Evolutionary conservation across 108 stramenopile genomes (phyloP).

Genomic region (Pseudonitzschia multiseries): DNA sequence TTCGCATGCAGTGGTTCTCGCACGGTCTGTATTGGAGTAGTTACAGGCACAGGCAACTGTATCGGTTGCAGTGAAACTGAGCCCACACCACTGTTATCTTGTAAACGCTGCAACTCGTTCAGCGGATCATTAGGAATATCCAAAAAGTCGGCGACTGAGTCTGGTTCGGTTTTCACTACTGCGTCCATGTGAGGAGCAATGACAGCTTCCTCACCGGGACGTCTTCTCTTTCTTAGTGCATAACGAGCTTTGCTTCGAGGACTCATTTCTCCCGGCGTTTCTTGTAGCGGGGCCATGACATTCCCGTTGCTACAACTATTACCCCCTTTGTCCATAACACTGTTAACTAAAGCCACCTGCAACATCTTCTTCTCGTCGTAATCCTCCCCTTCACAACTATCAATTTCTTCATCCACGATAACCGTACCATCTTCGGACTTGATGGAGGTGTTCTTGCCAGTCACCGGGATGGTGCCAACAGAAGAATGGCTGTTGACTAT

Average conservation of each 20-base stretch:
- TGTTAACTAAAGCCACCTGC: constrained; percentile 66
- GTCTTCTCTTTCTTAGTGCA: constrained; percentile 35
- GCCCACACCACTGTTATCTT: neutral
- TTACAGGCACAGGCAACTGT: constrained; percentile 8
- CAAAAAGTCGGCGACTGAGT: neutral
- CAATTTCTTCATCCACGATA: constrained; percentile 68
- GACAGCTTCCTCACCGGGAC: constrained; percentile 22
- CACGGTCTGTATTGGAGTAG: neutral
- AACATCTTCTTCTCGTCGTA: constrained; percentile 54
- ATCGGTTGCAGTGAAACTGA: neutral
- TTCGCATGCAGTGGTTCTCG: constrained; percentile 9
- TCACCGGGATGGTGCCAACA: constrained; percentile 22
- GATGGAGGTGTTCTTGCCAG: constrained; percentile 15
- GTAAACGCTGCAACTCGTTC: neutral
- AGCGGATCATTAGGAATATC: neutral
- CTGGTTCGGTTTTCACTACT: neutral
- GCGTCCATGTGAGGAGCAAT: neutral
- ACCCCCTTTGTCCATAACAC: constrained; percentile 44
- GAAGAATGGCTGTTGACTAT: constrained; percentile 22
- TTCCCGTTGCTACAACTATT: constrained; percentile 1
- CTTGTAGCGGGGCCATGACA: neutral
- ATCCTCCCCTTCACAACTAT: constrained; percentile 47
- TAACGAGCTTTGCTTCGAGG: constrained; percentile 26
- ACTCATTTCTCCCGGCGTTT: constrained; percentile 5
- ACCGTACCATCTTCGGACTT: constrained; percentile 38